Conservation (phyloP, 2,329 filamentous ascomycete species). For the Colletotrichum abscissum region DNA sequence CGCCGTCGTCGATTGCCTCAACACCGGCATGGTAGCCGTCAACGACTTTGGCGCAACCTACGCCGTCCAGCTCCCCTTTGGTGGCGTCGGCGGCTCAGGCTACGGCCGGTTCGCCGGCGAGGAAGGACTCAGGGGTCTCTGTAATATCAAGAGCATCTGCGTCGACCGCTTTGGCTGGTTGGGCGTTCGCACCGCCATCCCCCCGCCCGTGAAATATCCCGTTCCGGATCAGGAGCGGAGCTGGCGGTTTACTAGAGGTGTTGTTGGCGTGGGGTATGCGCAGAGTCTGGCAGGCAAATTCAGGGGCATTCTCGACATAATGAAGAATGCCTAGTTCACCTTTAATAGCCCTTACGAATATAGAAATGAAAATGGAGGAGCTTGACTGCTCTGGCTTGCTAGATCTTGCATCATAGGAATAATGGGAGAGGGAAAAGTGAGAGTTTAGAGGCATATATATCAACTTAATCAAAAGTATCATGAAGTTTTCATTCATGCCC, state of each 20-base stretch:
- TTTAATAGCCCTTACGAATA: background rate
- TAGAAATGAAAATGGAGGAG: background rate
- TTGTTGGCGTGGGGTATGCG: conserved; percentile 72
- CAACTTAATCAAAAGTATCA: background rate
- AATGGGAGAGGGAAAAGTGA: background rate
- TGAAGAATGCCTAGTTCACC: conserved; percentile 52
- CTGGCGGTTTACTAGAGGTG: conserved; percentile 73
- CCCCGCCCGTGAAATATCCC: conserved; percentile 83
- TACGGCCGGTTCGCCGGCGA: conserved; percentile 94
- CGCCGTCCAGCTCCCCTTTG: conserved; percentile 93
- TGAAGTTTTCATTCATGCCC: background rate
- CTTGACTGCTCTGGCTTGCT: background rate
- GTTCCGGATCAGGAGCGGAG: conserved; percentile 71
- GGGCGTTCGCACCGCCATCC: conserved; percentile 80
- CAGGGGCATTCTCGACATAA: conserved; percentile 52
- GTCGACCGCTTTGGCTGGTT: conserved; percentile 75
- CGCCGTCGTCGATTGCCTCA: conserved; percentile 74
- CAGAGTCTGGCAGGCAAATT: conserved; percentile 50
- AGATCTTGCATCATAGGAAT: background rate
- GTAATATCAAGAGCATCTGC: conserved; percentile 89
- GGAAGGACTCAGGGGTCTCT: conserved; percentile 86
- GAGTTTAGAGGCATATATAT: background rate
- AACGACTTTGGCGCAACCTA: conserved; percentile 98
- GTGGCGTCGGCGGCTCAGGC: conserved; percentile 87
- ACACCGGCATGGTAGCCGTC: conserved; percentile 90